Evolutionary conservation across 371 early-diverging fungal species (phyloP).

Genomic region (Circinella umbellata): DNA sequence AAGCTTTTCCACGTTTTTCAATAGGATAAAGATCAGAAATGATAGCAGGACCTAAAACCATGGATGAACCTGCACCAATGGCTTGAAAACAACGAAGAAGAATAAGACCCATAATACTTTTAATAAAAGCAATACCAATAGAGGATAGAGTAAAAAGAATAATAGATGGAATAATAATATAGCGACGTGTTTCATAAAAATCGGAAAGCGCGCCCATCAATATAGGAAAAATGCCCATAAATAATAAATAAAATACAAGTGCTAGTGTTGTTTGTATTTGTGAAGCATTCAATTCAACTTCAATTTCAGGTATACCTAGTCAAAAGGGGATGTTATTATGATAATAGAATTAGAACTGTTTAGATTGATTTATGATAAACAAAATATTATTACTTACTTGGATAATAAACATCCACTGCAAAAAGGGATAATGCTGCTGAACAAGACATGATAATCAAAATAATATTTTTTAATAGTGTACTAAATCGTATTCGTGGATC

Average conservation of each 20-base stretch:
- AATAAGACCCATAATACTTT: constrained; percentile 61
- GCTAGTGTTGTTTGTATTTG: constrained; percentile 56
- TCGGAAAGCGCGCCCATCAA: constrained; percentile 69
- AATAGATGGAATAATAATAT: constrained; percentile 58
- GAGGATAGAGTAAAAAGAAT: constrained; percentile 63
- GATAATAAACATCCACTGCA: too few species aligned
- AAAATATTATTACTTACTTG: too few species aligned
- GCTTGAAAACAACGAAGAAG: constrained; percentile 72
- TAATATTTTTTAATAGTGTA: too few species aligned
- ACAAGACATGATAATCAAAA: too few species aligned
- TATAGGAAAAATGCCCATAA: constrained; percentile 64
- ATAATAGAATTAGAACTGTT: too few species aligned
- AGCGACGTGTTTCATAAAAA: constrained; percentile 54
- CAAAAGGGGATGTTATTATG: too few species aligned
- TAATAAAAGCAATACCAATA: constrained; percentile 66
- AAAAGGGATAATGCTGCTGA: too few species aligned
- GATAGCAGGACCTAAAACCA: constrained; percentile 65
- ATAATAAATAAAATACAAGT: constrained; percentile 57
- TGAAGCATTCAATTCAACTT: constrained; percentile 51
- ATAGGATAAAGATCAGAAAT: constrained; percentile 29
- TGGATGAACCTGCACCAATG: constrained; percentile 64
- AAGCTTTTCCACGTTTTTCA: constrained; percentile 31
- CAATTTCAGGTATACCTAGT: constrained; percentile 50
- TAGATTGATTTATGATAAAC: too few species aligned
- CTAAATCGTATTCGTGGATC: too few species aligned